phyloP scores from a whole-genome alignment of 2,329 filamentous ascomycete species.

The Sporothrix sp. region DNA sequence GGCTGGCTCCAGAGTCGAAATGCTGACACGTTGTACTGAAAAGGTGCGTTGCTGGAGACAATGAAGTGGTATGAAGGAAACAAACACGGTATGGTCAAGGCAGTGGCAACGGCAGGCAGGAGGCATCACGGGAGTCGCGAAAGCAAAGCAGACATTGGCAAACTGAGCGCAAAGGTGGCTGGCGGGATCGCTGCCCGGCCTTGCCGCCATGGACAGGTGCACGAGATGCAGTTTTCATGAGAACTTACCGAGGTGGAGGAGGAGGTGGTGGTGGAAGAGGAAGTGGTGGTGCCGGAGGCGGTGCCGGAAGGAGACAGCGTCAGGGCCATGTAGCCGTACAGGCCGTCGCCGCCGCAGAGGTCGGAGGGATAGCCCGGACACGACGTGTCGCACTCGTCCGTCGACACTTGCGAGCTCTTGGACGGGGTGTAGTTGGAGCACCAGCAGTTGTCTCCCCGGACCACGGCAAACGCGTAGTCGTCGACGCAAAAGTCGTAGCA shows the following conservation, averaged over 20 bases:
- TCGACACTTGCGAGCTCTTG: constrained; percentile 29
- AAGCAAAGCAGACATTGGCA: neutral
- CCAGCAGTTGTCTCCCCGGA: constrained; percentile 60
- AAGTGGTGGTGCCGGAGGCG: constrained; percentile 13
- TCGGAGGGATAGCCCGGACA: constrained; percentile 64
- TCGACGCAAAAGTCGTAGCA: constrained; percentile 51
- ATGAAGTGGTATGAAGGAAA: neutral
- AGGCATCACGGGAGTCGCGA: neutral
- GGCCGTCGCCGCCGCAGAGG: constrained; percentile 50
- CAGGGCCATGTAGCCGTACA: constrained; percentile 58
- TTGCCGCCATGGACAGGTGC: no score
- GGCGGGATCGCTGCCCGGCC: no score
- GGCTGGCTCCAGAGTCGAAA: no score
- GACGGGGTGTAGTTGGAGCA: constrained; percentile 61
- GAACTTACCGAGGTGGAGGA: constrained; percentile 14
- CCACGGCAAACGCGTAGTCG: constrained; percentile 56
- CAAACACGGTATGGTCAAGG: neutral
- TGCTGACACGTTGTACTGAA: no score
- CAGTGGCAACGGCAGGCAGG: neutral
- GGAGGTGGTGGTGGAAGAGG: constrained; percentile 6
- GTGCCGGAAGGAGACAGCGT: constrained; percentile 48
- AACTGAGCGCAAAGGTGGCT: no score
- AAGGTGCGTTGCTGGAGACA: neutral
- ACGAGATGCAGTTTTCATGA: neutral
- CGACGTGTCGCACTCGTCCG: constrained; percentile 39